These are phyloP conservation scores for Zychaea mexicana DNA, from an alignment of 371 early-diverging fungal genomes.

Conservation along the genomic window DNA sequence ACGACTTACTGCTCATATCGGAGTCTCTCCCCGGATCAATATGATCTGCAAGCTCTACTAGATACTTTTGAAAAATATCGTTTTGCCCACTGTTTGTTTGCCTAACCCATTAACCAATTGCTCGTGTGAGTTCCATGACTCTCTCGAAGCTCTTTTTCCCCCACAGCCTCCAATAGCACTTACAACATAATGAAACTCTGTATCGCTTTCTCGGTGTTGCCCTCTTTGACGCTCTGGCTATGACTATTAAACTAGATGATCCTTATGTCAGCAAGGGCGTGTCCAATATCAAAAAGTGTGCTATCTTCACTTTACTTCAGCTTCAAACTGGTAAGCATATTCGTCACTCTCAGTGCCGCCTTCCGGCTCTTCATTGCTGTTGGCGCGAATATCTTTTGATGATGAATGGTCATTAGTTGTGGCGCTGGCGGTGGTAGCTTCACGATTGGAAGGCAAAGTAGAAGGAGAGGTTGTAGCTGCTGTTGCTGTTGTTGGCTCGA, in stretches of 20 bases:
- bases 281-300: no score
- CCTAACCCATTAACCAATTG: constrained; percentile 14
- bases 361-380: not conserved
- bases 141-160: no score
- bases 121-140: no score
- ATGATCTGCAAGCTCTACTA: constrained; percentile 37
- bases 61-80: constrained; percentile 33
- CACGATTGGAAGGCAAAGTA: not conserved
- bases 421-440: no score
- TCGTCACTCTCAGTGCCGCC: not conserved
- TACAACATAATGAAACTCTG: constrained; percentile 31
- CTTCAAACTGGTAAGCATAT: not conserved
- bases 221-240: constrained; percentile 14
- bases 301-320: not conserved
- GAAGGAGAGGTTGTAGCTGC: not conserved
- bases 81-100: constrained; percentile 40
- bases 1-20: constrained; percentile 31
- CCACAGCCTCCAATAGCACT: not conserved
- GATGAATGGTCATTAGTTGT: not conserved
- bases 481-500: not conserved
- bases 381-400: not conserved
- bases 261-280: no score
- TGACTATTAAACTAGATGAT: constrained; percentile 18
- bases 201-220: constrained; percentile 23
- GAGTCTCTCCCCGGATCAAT: constrained; percentile 45